phyloP scores from a whole-genome alignment of 352 stramenopile species.

The Phytopythium vexans region DNA sequence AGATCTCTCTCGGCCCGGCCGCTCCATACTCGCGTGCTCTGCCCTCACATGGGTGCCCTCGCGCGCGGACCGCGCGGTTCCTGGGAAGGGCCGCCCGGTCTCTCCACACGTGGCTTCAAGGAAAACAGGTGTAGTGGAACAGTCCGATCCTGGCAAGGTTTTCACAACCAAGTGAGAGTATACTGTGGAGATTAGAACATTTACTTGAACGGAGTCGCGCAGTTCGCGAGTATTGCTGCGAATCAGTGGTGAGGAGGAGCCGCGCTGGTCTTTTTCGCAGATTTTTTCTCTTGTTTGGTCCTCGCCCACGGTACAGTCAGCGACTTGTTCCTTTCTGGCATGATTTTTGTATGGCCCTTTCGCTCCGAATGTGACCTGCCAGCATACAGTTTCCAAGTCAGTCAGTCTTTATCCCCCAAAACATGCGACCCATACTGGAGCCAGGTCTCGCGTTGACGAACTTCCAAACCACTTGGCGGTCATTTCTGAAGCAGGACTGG shows the following conservation, averaged over 20 bases:
- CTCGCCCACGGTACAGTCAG: too few relatives aligned
- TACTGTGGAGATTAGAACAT: too few relatives aligned
- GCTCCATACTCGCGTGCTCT: not conserved
- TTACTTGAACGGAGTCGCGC: not conserved
- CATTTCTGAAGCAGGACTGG: too few relatives aligned
- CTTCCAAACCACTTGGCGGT: too few relatives aligned
- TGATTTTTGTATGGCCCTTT: not conserved
- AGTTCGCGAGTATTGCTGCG: not conserved
- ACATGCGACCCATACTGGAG: too few relatives aligned
- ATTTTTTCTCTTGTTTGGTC: not conserved
- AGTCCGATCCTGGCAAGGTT: too few relatives aligned
- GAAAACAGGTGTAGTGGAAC: not conserved
- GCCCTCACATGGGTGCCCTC: constrained; percentile 3
- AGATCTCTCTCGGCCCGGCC: too few relatives aligned
- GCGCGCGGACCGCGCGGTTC: not conserved
- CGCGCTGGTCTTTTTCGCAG: not conserved
- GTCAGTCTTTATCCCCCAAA: too few relatives aligned
- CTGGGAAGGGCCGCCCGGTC: not conserved
- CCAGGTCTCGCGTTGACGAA: too few relatives aligned
- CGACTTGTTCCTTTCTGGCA: too few relatives aligned
- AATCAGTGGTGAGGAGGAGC: constrained; percentile 1
- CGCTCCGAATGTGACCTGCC: not conserved
- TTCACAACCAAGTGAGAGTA: too few relatives aligned
- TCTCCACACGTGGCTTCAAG: constrained; percentile 1
- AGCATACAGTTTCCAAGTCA: too few relatives aligned